Conservation (phyloP, 2,329 filamentous ascomycete species). For the Dactylellina sp. region DNA sequence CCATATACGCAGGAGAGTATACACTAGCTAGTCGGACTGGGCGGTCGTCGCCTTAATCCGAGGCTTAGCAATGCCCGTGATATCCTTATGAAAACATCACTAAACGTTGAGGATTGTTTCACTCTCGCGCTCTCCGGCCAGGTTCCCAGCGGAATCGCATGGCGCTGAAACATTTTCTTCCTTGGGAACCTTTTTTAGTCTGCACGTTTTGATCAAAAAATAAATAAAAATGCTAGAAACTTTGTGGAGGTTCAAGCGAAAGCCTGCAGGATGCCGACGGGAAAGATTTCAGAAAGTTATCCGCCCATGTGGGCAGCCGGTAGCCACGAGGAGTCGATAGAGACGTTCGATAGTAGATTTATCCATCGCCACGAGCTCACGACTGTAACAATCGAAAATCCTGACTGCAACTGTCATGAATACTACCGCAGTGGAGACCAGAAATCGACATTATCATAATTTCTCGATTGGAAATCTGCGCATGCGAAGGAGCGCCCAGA, state of each 20-base stretch:
- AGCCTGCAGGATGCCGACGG: constrained; percentile 41
- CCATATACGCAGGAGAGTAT: constrained; percentile 25
- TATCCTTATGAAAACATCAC: constrained; percentile 17
- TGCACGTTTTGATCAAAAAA: constrained; percentile 14
- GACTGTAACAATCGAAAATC: not conserved
- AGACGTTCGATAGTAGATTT: too few relatives aligned
- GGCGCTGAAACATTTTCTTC: constrained; percentile 45
- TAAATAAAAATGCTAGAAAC: constrained; percentile 25
- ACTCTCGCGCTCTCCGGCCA: constrained; percentile 10
- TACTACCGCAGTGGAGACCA: constrained; percentile 44
- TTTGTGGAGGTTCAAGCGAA: constrained; percentile 36
- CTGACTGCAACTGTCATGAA: constrained; percentile 22
- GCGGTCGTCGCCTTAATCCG: constrained; percentile 34
- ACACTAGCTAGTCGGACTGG: constrained; percentile 10
- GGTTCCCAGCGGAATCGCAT: constrained; percentile 9
- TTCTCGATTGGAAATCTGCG: constrained; percentile 14
- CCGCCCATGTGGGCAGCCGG: not conserved
- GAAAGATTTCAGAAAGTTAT: constrained; percentile 34
- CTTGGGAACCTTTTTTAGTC: too few relatives aligned
- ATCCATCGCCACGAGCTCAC: not conserved
- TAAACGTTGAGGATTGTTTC: constrained; percentile 37
- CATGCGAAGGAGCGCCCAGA: constrained; percentile 26
- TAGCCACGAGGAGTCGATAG: too few relatives aligned
- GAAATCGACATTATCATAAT: not conserved
- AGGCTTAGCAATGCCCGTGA: constrained; percentile 14